phyloP scores from a whole-genome alignment of 352 stramenopile species.

The Plasmopara muralis region DNA sequence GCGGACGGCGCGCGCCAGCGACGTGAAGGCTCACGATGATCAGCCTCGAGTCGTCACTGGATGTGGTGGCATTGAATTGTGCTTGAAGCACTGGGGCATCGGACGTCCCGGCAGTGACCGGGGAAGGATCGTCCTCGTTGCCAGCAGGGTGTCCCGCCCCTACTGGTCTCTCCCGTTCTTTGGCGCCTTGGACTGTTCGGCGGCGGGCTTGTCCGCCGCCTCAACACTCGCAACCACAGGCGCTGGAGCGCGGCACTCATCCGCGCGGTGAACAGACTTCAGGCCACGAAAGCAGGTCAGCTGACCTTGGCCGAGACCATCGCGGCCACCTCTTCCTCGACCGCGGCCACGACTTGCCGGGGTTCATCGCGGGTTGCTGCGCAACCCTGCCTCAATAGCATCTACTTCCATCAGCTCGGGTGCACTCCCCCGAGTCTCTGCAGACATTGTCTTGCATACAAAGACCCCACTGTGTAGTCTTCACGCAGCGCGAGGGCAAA shows the following conservation, averaged over 20 bases:
- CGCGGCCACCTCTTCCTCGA: too few relatives aligned
- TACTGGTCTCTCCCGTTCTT: neutral
- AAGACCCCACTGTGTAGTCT: neutral
- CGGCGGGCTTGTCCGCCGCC: too few relatives aligned
- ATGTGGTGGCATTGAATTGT: neutral
- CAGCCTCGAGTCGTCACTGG: neutral
- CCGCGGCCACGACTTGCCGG: neutral
- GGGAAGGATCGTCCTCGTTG: too few relatives aligned
- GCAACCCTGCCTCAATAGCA: neutral
- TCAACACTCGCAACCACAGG: neutral
- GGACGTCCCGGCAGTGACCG: too few relatives aligned
- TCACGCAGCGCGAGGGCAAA: neutral
- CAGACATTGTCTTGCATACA: neutral
- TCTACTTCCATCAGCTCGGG: neutral
- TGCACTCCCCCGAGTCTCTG: neutral
- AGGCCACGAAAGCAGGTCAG: neutral
- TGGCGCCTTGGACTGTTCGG: too few relatives aligned
- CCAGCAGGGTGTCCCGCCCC: neutral
- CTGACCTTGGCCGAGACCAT: neutral
- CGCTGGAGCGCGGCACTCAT: neutral
- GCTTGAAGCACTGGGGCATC: neutral
- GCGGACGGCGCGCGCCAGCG: too few relatives aligned
- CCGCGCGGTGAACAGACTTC: neutral
- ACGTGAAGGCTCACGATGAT: too few relatives aligned
- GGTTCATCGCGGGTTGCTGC: too few relatives aligned